Evolutionary conservation across 2,329 filamentous ascomycete species (phyloP), one percentile per base, ranked within the genome.

Genomic region (Thielaviopsis ethacetica): DNA sequence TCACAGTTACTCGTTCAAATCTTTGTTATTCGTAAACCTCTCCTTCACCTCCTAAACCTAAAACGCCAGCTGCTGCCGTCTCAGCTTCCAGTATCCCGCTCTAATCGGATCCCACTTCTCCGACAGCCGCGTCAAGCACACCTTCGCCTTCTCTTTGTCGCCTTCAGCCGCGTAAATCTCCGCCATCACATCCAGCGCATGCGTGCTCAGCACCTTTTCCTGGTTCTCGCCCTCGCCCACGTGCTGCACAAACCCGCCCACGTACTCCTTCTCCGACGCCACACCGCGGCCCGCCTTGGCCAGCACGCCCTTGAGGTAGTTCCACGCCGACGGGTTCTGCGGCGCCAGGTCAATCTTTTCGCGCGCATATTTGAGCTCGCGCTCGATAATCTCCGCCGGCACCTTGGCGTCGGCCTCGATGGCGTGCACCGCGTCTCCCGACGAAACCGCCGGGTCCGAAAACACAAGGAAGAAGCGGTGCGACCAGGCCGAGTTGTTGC

Each of bases 401-500:
- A 88, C 75, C 54, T 75, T 70, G 3, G 75, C 71, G 64, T 84
- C 82, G 59, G 71, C 68, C 59, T 76, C 74, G 1, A 76, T 80
- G 1, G 79, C 75, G 27, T 73, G 73, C 17, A 61, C 57, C 7
- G 69, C 68, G n/a, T 68, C 73, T 3, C 71, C 66, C 0, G 78
- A 82, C 13, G 74, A 72, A 24, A 72, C 65, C 1, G 65, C 73
- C 21, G 76, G 84, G 75, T 78, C 75, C 68, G 80, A 79, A 64
- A 96, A 95, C 19, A 91, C 82, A n/a, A 97, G 70, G 70, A 91
- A 95, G 76, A 93, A 97, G 56, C 93, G 84, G 75, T 98, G 91
- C 64, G 91, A 94, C 93, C 93, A 98, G 17, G 91, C 93, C 52
- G 87, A 93, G 71, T 98, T 98, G 74, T 98, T 98, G 67, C 91